Evolutionary conservation across 176 grass and related monocot genomes (phyloP).

Genomic region (Avena insularis): DNA sequence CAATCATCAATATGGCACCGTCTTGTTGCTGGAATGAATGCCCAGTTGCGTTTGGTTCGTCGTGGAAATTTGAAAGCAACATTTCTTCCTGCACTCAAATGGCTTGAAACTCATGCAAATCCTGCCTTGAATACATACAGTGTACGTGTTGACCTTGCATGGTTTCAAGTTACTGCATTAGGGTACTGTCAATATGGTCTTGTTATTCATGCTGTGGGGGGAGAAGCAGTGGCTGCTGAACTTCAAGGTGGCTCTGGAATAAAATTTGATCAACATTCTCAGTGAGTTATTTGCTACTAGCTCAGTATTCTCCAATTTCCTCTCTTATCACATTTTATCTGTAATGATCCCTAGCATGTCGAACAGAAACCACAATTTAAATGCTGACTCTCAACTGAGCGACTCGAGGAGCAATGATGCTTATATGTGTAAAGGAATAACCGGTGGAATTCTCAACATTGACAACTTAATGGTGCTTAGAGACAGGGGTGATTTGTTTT

Average conservation of each 20-base stretch:
- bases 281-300: slow-evolving; percentile 59
- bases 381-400: slow-evolving; percentile 54
- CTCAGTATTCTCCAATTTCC: slow-evolving; percentile 19
- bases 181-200: slow-evolving; percentile 91
- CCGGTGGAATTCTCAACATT: slow-evolving; percentile 59
- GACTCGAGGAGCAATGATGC: slow-evolving; percentile 53
- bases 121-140: slow-evolving; percentile 55
- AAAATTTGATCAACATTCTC: slow-evolving; percentile 55
- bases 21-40: slow-evolving; percentile 88
- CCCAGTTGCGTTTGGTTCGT: slow-evolving; percentile 81
- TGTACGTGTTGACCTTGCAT: slow-evolving; percentile 76
- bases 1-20: slow-evolving; percentile 95
- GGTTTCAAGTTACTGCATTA: slow-evolving; percentile 82
- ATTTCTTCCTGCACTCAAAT: slow-evolving; percentile 71
- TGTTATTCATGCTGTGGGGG: slow-evolving; percentile 65
- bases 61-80: slow-evolving; percentile 67
- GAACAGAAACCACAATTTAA: slow-evolving; percentile 53
- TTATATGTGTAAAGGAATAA: slow-evolving; percentile 62
- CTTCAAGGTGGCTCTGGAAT: slow-evolving; percentile 53
- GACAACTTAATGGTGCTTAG: slow-evolving; percentile 63
- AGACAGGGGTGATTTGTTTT: slow-evolving; percentile 66
- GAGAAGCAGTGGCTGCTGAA: slow-evolving; percentile 23
- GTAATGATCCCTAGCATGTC: slow-evolving; percentile 19
- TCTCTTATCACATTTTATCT: slow-evolving; percentile 15
- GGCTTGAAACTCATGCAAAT: slow-evolving; percentile 92